phyloP scores from a whole-genome alignment of 768 basidiomycete species.

The Leucosporidium yakuticum region DNA sequence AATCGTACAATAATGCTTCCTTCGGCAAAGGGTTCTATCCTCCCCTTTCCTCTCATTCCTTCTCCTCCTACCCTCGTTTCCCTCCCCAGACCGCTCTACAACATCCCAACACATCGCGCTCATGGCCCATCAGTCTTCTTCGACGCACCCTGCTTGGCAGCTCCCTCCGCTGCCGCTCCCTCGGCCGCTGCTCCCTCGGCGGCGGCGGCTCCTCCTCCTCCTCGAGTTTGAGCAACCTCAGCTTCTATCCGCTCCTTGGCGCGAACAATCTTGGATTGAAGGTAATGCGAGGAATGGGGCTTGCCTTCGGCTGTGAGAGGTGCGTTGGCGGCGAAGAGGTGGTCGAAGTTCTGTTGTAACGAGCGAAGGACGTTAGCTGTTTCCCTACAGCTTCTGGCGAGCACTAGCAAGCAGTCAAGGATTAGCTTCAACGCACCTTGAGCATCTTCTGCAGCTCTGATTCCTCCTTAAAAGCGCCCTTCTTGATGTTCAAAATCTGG shows the following conservation, averaged over 20 bases:
- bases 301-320: conserved; percentile 45
- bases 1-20: no score
- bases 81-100: no score
- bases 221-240: conserved; percentile 48
- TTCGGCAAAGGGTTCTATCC: no score
- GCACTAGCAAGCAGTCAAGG: neutral
- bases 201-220: neutral
- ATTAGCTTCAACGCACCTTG: conserved; percentile 53
- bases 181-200: conserved; percentile 1
- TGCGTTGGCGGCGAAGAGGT: conserved; percentile 80
- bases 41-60: no score
- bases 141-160: no score
- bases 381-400: neutral
- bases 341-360: conserved; percentile 71
- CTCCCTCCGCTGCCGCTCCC: neutral
- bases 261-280: conserved; percentile 94
- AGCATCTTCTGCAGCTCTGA: conserved; percentile 51
- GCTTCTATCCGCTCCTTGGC: conserved; percentile 93
- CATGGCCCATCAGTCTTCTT: no score
- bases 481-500: conserved; percentile 69
- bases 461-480: conserved; percentile 17
- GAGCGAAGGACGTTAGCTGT: no score
- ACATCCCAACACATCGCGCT: no score
- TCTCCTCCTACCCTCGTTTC: no score
- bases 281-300: conserved; percentile 70